Evolutionary conservation across 73 alveolate genomes (phyloP).

Genomic region (Uronychia setigera): DNA sequence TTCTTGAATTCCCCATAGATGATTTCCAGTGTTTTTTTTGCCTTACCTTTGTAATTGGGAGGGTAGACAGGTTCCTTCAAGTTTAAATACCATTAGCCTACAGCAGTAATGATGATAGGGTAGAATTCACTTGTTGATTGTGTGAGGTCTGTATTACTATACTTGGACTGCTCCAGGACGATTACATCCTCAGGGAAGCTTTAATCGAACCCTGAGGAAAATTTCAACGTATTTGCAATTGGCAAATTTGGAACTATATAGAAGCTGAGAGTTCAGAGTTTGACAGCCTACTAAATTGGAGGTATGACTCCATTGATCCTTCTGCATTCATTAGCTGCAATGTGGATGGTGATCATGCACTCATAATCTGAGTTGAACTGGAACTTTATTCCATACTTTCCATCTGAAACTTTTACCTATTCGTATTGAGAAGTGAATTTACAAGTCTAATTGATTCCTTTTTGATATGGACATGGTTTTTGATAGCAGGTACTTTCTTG

Average conservation of each 20-base stretch:
- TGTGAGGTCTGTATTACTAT: conserved; percentile 26
- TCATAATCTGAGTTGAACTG: conserved; percentile 46
- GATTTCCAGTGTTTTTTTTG: conserved; percentile 36
- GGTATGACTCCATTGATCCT: conserved; percentile 6
- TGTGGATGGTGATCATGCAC: conserved; percentile 55
- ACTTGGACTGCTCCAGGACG: conserved; percentile 21
- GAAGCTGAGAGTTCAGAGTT: conserved; percentile 15
- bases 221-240: conserved; percentile 38
- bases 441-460: conserved; percentile 51
- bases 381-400: conserved; percentile 25
- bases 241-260: conserved; percentile 25
- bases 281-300: conserved; percentile 46
- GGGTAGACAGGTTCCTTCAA: conserved; percentile 15
- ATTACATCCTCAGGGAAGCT: conserved; percentile 45
- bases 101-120: conserved; percentile 57
- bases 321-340: conserved; percentile 55
- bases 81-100: neutral
- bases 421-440: neutral
- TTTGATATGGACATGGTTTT: conserved; percentile 49
- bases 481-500: conserved; percentile 22
- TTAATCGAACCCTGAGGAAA: conserved; percentile 42
- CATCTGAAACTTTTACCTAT: conserved; percentile 29
- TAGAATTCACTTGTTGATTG: conserved; percentile 46
- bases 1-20: conserved; percentile 48
- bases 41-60: conserved; percentile 17